A percentile compares a stretch with the other conserved stretches of the same genome.
Conservation (phyloP, 768 basidiomycete species). For the Udeniomyces megalosporus region DNA sequence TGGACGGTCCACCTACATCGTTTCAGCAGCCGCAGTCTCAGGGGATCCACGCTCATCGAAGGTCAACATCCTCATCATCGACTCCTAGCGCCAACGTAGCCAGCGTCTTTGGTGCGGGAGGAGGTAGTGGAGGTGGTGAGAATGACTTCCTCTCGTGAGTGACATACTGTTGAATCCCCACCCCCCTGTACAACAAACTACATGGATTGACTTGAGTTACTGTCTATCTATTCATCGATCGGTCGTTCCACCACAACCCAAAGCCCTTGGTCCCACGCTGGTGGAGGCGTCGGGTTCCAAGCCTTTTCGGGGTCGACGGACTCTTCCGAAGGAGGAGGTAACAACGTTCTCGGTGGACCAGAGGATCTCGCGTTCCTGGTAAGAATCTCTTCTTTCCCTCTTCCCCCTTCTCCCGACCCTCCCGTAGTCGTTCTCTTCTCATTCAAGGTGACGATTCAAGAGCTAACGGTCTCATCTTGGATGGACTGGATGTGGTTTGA, state of each 20-base stretch:
- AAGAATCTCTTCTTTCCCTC: background rate
- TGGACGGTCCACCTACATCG: too few species aligned
- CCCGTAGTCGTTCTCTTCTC: background rate
- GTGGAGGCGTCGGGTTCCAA: background rate
- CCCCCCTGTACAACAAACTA: background rate
- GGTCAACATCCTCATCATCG: too few species aligned
- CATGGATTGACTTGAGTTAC: background rate
- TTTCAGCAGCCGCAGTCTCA: too few species aligned
- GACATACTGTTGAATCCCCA: background rate
- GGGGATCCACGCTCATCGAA: too few species aligned
- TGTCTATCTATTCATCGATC: background rate
- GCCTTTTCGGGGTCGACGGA: background rate
- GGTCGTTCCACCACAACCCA: background rate
- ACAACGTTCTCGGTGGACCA: background rate
- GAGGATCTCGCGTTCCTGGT: slow-evolving; percentile 3
- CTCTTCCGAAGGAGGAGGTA: background rate
- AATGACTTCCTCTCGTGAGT: background rate
- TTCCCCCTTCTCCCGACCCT: too few species aligned
- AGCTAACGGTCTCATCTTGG: background rate
- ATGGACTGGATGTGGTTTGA: background rate
- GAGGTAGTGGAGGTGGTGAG: too few species aligned
- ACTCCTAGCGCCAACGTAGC: too few species aligned
- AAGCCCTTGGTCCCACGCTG: background rate
- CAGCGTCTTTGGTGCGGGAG: too few species aligned
- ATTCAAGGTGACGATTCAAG: background rate